These are phyloP conservation scores for Suillus subalutaceus DNA, from an alignment of 768 basidiomycete genomes.

Conservation along the genomic window DNA sequence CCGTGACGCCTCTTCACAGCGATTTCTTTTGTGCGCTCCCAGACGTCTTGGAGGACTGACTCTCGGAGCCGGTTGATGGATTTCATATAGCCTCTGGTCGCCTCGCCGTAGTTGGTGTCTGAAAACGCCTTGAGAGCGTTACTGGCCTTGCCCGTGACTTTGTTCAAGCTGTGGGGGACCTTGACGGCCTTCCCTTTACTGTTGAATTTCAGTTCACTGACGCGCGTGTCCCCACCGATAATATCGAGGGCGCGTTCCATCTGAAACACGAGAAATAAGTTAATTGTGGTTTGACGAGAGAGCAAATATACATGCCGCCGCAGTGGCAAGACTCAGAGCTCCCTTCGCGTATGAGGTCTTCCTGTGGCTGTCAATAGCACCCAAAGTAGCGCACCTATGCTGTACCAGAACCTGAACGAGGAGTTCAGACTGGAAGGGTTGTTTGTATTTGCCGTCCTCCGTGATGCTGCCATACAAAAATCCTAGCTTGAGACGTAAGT, in stretches of 20 bases:
- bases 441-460: slow-evolving; percentile 1
- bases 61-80: not conserved
- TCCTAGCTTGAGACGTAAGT: slow-evolving; percentile 2
- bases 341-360: slow-evolving; percentile 6
- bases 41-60: not conserved
- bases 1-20: not conserved
- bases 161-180: not conserved
- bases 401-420: slow-evolving; percentile 13
- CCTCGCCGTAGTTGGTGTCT: not conserved
- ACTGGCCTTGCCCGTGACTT: not conserved
- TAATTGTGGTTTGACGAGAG: not conserved
- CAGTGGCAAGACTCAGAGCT: slow-evolving; percentile 5
- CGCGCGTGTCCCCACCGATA: not conserved
- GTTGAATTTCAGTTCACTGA: not conserved
- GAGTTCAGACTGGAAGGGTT: slow-evolving; percentile 1
- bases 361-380: not conserved
- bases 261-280: slow-evolving; percentile 5
- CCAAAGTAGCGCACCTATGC: not conserved
- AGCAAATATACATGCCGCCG: slow-evolving; percentile 7
- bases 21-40: not conserved
- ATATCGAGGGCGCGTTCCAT: slow-evolving; percentile 12
- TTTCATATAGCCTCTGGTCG: not conserved
- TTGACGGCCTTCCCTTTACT: not conserved
- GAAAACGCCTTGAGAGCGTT: not conserved
- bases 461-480: not conserved